phyloP scores from a whole-genome alignment of 148 eudicot species.

The Rhododendron vialii region DNA sequence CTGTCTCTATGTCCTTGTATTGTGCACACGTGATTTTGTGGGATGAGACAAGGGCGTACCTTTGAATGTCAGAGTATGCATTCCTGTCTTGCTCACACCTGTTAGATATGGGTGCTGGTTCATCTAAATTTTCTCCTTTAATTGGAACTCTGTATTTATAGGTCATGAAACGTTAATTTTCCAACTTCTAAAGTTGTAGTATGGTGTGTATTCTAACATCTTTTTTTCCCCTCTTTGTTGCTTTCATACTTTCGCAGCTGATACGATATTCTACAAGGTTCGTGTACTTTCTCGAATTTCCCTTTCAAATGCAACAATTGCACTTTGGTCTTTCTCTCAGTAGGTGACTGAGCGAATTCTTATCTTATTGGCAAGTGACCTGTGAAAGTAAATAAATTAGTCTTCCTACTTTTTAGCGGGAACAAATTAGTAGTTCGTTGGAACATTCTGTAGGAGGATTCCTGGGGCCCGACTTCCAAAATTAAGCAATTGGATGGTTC shows the following conservation, averaged over 20 bases:
- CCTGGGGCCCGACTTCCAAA: neutral
- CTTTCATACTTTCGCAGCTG: constrained; percentile 43
- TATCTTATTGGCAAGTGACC: neutral
- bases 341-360: neutral
- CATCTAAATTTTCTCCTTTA: neutral
- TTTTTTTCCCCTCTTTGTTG: neutral
- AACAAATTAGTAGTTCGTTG: neutral
- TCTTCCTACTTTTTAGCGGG: neutral
- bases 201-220: constrained; percentile 9
- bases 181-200: neutral
- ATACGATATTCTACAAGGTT: constrained; percentile 65
- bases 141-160: neutral
- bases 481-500: neutral
- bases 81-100: neutral
- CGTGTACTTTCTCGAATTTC: constrained; percentile 5
- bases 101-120: neutral
- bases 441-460: constrained; percentile 5
- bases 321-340: neutral
- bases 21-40: neutral
- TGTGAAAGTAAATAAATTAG: neutral
- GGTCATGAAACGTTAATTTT: neutral
- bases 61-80: neutral
- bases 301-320: neutral
- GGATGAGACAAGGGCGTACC: neutral
- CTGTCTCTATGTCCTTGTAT: neutral